phyloP scores from a whole-genome alignment of 176 grass and related monocot genomes.

The Rhynchospora breviuscula region DNA sequence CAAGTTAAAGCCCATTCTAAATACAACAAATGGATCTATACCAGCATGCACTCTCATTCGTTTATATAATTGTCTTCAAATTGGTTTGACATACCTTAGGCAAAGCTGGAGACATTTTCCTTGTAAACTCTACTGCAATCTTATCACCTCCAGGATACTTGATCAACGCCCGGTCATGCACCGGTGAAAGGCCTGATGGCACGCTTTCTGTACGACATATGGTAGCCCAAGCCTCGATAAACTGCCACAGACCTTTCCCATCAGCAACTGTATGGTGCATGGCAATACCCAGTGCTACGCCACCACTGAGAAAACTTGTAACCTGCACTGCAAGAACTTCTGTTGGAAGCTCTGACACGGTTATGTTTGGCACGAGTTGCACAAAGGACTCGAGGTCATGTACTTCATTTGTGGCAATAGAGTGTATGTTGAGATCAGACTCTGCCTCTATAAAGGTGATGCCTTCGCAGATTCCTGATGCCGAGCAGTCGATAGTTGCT shows the following conservation, averaged over 20 bases:
- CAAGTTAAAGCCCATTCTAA: too few species aligned
- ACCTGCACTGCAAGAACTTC: constrained; percentile 5
- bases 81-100: constrained; percentile 14
- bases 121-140: neutral
- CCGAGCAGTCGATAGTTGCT: constrained; percentile 7
- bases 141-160: neutral
- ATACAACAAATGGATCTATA: too few species aligned
- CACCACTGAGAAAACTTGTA: constrained; percentile 9
- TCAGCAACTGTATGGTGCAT: neutral
- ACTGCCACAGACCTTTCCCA: constrained; percentile 9
- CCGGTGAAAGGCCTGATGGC: neutral
- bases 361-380: constrained; percentile 16
- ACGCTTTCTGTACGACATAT: neutral
- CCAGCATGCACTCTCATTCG: neutral
- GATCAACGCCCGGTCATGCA: constrained; percentile 1
- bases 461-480: neutral
- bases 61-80: neutral
- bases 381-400: constrained; percentile 2
- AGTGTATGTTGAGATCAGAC: neutral
- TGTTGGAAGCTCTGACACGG: neutral
- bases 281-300: constrained; percentile 3
- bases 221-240: constrained; percentile 6
- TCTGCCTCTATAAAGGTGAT: constrained; percentile 2
- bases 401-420: neutral
- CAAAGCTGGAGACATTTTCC: neutral